Percentiles rank a stretch among this genome's conserved stretches.
These are phyloP conservation scores for Tetracladium marchalianum DNA, from an alignment of 495 filamentous ascomycete genomes.

Conservation along the genomic window DNA sequence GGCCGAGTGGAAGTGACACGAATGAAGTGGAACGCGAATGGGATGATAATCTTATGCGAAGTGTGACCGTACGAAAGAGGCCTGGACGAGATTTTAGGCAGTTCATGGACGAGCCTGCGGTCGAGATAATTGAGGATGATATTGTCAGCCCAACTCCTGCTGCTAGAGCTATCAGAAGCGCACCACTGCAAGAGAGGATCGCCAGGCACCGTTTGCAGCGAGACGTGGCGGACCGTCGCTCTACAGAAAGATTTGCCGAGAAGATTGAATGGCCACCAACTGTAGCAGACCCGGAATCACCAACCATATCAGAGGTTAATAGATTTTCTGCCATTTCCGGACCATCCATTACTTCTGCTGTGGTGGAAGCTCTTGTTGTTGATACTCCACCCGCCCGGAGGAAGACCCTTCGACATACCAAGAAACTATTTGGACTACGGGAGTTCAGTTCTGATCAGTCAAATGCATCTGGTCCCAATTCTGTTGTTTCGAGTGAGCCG, in stretches of 20 bases:
- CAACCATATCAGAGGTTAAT: slow-evolving; percentile 32
- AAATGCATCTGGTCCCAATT: slow-evolving; percentile 39
- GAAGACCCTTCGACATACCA: slow-evolving; percentile 57
- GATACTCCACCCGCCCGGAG: slow-evolving; percentile 46
- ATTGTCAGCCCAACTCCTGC: slow-evolving; percentile 38
- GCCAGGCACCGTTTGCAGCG: slow-evolving; percentile 29
- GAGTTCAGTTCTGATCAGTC: slow-evolving; percentile 45
- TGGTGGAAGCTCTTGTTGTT: slow-evolving; percentile 62
- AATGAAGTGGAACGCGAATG: slow-evolving; percentile 41
- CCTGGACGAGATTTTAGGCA: slow-evolving; percentile 14
- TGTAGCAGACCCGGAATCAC: slow-evolving; percentile 27
- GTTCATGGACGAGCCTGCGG: slow-evolving; percentile 21
- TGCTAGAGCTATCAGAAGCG: slow-evolving; percentile 33
- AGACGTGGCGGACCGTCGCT: slow-evolving; percentile 19
- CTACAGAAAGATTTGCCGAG: slow-evolving; percentile 21
- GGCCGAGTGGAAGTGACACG: slow-evolving; percentile 22
- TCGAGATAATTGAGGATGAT: slow-evolving; percentile 37
- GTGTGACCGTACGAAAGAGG: slow-evolving; percentile 45
- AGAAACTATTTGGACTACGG: slow-evolving; percentile 43
- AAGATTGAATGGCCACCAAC: slow-evolving; percentile 5
- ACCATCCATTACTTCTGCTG: slow-evolving; percentile 50
- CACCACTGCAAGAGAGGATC: slow-evolving; percentile 37
- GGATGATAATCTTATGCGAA: slow-evolving; percentile 44
- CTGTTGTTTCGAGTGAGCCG: slow-evolving; percentile 29
- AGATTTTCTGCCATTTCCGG: slow-evolving; percentile 53